These are phyloP conservation scores for Puccinia polysora DNA, from an alignment of 1,284 basidiomycete species.

Conservation along the genomic window DNA sequence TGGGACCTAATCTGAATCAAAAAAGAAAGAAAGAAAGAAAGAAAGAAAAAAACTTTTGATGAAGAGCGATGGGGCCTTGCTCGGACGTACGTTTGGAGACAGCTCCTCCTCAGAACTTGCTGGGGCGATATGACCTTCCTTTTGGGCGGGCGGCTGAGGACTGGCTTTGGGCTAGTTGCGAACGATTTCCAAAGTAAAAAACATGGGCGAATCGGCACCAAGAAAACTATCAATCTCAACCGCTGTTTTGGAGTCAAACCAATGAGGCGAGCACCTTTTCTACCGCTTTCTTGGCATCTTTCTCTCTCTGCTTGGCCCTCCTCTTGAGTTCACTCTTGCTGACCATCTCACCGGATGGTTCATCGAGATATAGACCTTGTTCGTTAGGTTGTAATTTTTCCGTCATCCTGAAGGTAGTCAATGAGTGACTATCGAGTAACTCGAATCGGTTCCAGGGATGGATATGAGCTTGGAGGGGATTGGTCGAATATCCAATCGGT, in stretches of 20 bases:
- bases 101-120: conserved; percentile 66
- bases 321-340: conserved; percentile 92
- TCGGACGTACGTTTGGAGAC: conserved; percentile 64
- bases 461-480: no score
- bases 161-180: conserved; percentile 56
- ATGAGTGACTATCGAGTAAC: no score
- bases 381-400: conserved; percentile 26
- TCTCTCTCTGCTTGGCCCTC: conserved; percentile 76
- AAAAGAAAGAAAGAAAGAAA: no score
- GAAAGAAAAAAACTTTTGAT: no score
- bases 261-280: conserved; percentile 44
- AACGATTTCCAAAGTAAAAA: no score
- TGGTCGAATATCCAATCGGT: no score
- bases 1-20: no score
- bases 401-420: conserved; percentile 11
- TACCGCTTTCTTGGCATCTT: conserved; percentile 80
- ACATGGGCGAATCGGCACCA: no score
- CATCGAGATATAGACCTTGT: conserved; percentile 59
- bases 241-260: not conserved
- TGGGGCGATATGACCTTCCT: conserved; percentile 46
- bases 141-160: conserved; percentile 46
- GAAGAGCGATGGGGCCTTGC: no score
- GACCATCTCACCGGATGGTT: conserved; percentile 86
- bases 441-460: no score
- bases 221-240: not conserved